Conservation (phyloP, 2,329 filamentous ascomycete genomes). For the Colletotrichum nymphaeae region DNA sequence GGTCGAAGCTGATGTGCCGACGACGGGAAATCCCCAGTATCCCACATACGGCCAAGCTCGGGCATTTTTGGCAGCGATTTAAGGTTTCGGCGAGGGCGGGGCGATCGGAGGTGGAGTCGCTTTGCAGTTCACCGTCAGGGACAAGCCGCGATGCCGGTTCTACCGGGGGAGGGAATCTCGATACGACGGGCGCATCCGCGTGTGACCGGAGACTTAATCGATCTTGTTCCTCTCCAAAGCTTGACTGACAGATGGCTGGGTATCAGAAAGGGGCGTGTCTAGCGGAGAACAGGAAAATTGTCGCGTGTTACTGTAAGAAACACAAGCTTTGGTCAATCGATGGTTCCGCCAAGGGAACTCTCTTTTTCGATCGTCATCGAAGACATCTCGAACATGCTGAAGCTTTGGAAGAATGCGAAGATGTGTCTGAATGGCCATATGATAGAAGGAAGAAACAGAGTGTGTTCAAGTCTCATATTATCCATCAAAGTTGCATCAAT, state of each 20-base stretch:
- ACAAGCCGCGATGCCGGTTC: not conserved
- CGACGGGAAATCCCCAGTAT: not conserved
- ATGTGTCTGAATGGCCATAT: not conserved
- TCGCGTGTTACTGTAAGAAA: not conserved
- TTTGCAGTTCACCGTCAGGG: not conserved
- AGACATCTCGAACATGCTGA: no score
- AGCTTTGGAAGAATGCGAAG: not conserved
- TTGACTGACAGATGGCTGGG: not conserved
- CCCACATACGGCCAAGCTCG: slow-evolving; percentile 4
- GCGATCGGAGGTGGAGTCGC: not conserved
- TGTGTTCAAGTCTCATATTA: not conserved
- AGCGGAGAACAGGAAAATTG: not conserved
- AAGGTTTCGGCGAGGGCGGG: slow-evolving; percentile 9
- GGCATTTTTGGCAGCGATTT: not conserved
- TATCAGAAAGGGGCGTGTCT: not conserved
- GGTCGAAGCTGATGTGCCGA: not conserved
- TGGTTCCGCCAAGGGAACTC: no score
- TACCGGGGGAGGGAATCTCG: not conserved
- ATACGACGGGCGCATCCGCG: not conserved
- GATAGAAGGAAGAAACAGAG: not conserved
- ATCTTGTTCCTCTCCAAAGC: not conserved
- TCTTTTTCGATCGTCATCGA: no score
- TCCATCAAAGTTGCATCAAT: not conserved
- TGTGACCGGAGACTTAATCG: not conserved
- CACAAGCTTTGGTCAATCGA: not conserved